A percentile compares a stretch with the other conserved stretches of the same genome.
Conservation (phyloP, 352 stramenopile genomes). For the Pythium sukuiense region DNA sequence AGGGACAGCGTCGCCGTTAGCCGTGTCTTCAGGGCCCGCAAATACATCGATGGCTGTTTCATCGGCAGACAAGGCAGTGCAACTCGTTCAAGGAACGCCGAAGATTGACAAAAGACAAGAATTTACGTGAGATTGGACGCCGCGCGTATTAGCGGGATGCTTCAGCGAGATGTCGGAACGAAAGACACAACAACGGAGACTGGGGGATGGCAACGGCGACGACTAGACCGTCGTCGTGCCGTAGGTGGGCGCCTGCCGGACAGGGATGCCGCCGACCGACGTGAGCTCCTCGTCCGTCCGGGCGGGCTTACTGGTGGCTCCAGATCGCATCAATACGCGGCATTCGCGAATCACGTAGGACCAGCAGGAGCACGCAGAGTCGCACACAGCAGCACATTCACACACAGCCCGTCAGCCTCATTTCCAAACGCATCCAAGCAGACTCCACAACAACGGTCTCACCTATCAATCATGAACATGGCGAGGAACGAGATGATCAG, state of each 20-base stretch:
- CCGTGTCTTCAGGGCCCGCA: too few relatives aligned
- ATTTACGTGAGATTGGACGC: too few relatives aligned
- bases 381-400: constrained; percentile 18
- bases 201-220: background rate
- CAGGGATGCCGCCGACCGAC: constrained; percentile 31
- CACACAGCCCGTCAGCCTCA: constrained; percentile 12
- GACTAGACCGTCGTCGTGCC: constrained; percentile 14
- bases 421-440: constrained; percentile 15
- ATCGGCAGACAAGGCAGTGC: too few relatives aligned
- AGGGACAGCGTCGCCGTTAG: too few relatives aligned
- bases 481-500: constrained; percentile 52
- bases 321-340: constrained; percentile 19
- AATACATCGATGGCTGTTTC: too few relatives aligned
- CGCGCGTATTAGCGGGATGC: too few relatives aligned
- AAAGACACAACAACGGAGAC: background rate
- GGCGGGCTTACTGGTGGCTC: constrained; percentile 37
- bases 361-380: constrained; percentile 21
- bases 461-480: constrained; percentile 65
- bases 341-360: constrained; percentile 4
- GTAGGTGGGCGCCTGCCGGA: constrained; percentile 27
- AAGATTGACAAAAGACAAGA: too few relatives aligned
- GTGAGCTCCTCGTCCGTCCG: constrained; percentile 23
- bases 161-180: too few relatives aligned
- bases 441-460: constrained; percentile 27
- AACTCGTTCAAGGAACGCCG: too few relatives aligned